A percentile compares a stretch with the other conserved stretches of the same genome.
phyloP scores from a whole-genome alignment of 768 basidiomycete genomes.

The Galerina sulciceps region DNA sequence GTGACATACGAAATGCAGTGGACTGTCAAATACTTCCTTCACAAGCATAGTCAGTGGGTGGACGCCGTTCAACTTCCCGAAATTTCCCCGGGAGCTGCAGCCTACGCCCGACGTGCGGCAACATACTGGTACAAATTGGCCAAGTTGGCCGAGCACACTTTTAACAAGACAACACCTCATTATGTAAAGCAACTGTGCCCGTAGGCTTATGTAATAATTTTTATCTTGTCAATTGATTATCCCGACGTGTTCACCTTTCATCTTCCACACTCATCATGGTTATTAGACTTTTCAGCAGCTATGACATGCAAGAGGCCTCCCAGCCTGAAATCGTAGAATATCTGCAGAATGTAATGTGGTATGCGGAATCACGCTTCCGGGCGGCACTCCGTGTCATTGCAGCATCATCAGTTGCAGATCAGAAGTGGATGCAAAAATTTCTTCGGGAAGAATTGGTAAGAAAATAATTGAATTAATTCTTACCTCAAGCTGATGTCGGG shows the following conservation, averaged over 20 bases:
- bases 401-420: not conserved
- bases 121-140: not conserved
- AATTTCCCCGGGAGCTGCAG: not conserved
- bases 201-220: too few species aligned
- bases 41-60: not conserved
- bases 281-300: not conserved
- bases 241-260: too few species aligned
- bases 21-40: not conserved
- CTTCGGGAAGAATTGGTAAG: not conserved
- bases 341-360: not conserved
- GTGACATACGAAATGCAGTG: conserved; percentile 5
- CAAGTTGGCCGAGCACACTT: not conserved
- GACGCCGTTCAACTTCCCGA: too few species aligned
- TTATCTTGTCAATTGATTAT: too few species aligned
- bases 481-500: too few species aligned
- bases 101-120: not conserved
- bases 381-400: not conserved
- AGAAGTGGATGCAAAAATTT: not conserved
- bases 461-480: too few species aligned
- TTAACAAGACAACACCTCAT: not conserved
- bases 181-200: not conserved
- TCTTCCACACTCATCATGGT: not conserved
- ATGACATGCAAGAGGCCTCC: too few species aligned
- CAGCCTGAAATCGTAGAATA: too few species aligned
- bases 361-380: not conserved